phyloP scores from a whole-genome alignment of 208 protist genomes.

The Trypanosoma platydactyli region DNA sequence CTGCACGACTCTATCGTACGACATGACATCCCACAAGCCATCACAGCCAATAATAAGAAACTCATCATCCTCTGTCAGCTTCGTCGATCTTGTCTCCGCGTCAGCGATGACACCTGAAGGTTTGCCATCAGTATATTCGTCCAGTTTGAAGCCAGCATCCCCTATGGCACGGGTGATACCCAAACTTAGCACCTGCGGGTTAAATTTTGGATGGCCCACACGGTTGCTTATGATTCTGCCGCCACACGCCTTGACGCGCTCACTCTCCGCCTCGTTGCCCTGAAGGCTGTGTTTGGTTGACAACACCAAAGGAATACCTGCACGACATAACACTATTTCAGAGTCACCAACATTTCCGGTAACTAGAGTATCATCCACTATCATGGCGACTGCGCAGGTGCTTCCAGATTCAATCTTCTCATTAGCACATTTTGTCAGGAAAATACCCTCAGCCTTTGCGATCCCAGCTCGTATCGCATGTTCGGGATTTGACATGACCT shows the following conservation, averaged over 20 bases:
- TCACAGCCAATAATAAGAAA: constrained; percentile 93
- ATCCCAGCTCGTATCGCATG: constrained; percentile 78
- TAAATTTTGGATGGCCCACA: constrained; percentile 92
- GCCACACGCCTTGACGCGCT: constrained; percentile 85
- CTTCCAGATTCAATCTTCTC: constrained; percentile 86
- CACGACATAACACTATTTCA: constrained; percentile 81
- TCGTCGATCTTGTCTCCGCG: constrained; percentile 60
- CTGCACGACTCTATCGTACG: constrained; percentile 85
- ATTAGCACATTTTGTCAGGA: constrained; percentile 63
- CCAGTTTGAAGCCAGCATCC: constrained; percentile 93
- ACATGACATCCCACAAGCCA: constrained; percentile 94
- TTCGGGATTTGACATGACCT: constrained; percentile 65
- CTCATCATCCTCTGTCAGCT: constrained; percentile 80
- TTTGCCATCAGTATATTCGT: constrained; percentile 80
- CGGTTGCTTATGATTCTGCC: constrained; percentile 91
- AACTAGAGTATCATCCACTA: constrained; percentile 82
- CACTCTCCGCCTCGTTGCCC: constrained; percentile 69
- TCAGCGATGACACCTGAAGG: constrained; percentile 77
- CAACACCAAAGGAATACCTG: constrained; percentile 67
- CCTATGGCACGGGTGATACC: constrained; percentile 94
- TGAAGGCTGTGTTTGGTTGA: constrained; percentile 84
- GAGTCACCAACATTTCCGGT: constrained; percentile 90
- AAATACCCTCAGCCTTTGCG: constrained; percentile 76
- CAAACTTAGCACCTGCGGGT: constrained; percentile 86
- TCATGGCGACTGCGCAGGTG: constrained; percentile 81